These are phyloP conservation scores for Cystobasidium tubakii DNA, from an alignment of 768 basidiomycete species.

Conservation along the genomic window DNA sequence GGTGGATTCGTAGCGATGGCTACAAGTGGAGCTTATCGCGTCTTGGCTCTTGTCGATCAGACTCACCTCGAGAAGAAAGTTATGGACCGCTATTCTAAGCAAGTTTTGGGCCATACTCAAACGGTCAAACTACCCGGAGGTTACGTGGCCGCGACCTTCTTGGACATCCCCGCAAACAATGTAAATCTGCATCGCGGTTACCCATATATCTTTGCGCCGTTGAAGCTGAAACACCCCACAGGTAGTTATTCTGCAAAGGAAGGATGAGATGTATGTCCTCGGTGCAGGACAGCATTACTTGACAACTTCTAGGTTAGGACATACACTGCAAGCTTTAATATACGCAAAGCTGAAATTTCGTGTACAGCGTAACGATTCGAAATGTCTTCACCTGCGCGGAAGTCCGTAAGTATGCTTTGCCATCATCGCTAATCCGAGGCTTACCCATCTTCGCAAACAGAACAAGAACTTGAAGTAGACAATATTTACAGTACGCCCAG, in stretches of 20 bases:
- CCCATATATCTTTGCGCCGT: too few relatives aligned
- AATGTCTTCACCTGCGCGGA: conserved; percentile 71
- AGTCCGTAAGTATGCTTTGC: conserved; percentile 54
- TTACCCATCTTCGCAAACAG: background rate
- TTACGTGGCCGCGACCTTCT: conserved; percentile 38
- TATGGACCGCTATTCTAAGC: conserved; percentile 41
- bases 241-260: conserved; percentile 73
- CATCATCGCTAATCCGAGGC: too few relatives aligned
- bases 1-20: conserved; percentile 34
- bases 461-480: conserved; percentile 17
- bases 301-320: conserved; percentile 59
- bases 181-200: too few relatives aligned
- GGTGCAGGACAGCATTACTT: conserved; percentile 78
- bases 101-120: conserved; percentile 34
- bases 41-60: conserved; percentile 75
- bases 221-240: too few relatives aligned
- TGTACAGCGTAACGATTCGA: conserved; percentile 52
- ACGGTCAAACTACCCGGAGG: background rate
- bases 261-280: conserved; percentile 70
- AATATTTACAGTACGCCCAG: conserved; percentile 23
- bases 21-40: conserved; percentile 46
- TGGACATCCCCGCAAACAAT: conserved; percentile 68
- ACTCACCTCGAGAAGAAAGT: conserved; percentile 64
- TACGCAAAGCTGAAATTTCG: background rate
- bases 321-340: background rate